phyloP scores from a whole-genome alignment of 1,284 basidiomycete species.

The Heterobasidion irregulare region DNA sequence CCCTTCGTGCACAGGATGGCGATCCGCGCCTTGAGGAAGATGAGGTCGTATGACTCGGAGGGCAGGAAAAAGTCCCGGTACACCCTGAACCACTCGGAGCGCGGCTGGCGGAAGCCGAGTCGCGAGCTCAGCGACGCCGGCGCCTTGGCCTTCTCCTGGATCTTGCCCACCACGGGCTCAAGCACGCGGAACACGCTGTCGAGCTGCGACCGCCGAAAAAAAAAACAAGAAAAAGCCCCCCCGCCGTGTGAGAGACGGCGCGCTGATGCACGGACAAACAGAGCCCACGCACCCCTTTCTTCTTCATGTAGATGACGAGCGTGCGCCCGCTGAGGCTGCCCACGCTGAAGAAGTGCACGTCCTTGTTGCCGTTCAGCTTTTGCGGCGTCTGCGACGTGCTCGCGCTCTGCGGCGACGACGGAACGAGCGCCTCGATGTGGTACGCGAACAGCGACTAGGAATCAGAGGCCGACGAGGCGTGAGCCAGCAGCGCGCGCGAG shows the following conservation, averaged over 20 bases:
- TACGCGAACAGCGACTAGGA: conserved; percentile 73
- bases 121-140: conserved; percentile 62
- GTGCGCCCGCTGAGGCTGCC: conserved; percentile 82
- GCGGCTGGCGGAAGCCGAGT: conserved; percentile 66
- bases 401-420: conserved; percentile 62
- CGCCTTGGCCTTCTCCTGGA: conserved; percentile 66
- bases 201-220: conserved; percentile 28
- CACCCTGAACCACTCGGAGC: conserved; percentile 87
- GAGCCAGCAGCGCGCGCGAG: neutral
- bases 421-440: conserved; percentile 92
- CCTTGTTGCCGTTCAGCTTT: conserved; percentile 81
- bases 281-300: conserved; percentile 64
- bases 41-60: conserved; percentile 81
- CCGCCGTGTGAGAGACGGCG: too few species aligned
- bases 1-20: conserved; percentile 89
- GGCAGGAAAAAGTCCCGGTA: conserved; percentile 90
- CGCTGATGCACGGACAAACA: too few species aligned
- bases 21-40: conserved; percentile 88
- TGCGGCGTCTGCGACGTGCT: conserved; percentile 72
- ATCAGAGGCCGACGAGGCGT: neutral
- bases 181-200: conserved; percentile 92
- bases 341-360: conserved; percentile 92
- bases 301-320: conserved; percentile 92
- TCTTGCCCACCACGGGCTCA: conserved; percentile 84
- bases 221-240: too few species aligned